phyloP scores from a whole-genome alignment of 805 yeast species.

The Komagataella kurtzmanii region DNA sequence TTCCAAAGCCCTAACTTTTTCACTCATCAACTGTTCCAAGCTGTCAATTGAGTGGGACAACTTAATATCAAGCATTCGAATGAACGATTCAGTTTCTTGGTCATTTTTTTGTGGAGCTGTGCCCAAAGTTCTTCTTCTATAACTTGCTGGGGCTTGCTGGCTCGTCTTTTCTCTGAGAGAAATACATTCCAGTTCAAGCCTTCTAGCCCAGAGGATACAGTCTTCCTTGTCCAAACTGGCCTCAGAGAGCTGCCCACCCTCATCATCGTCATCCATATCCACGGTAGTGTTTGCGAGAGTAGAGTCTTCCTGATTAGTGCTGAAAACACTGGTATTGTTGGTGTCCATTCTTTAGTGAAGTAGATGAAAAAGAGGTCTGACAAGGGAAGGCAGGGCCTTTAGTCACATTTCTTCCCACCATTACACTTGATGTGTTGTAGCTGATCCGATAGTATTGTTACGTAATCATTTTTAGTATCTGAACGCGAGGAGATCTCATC shows the following conservation, averaged over 20 bases:
- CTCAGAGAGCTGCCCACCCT: conserved; percentile 11
- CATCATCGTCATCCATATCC: conserved; percentile 4
- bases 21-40: not conserved
- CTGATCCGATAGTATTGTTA: not conserved
- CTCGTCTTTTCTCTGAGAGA: conserved; percentile 22
- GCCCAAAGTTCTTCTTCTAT: conserved; percentile 2
- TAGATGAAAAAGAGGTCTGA: not conserved
- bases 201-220: conserved; percentile 32
- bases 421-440: not conserved
- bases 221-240: conserved; percentile 17
- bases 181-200: conserved; percentile 32
- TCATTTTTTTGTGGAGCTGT: not conserved
- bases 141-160: conserved; percentile 7
- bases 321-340: not conserved
- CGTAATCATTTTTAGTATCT: conserved; percentile 2
- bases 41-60: not conserved
- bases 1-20: not conserved
- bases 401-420: not conserved
- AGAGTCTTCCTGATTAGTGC: conserved; percentile 3
- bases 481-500: conserved; percentile 5
- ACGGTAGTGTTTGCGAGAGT: not conserved
- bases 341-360: not conserved
- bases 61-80: not conserved
- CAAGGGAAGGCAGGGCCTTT: not conserved
- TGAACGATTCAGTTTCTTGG: not conserved